phyloP scores from a whole-genome alignment of 2,329 filamentous ascomycete genomes.

The Fusarium concolor region DNA sequence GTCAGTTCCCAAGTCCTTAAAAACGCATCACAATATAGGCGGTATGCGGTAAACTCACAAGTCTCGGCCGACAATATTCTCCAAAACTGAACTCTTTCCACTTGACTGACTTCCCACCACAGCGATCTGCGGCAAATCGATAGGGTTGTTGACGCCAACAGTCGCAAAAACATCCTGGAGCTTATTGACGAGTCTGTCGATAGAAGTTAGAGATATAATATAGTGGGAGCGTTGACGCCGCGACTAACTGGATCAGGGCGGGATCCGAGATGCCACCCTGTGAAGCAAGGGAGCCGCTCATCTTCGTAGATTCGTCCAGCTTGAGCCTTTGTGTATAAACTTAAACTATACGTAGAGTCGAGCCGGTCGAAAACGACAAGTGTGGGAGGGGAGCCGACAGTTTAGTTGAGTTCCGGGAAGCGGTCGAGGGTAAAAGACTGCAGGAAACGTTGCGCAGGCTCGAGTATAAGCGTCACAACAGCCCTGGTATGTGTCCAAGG shows the following conservation, averaged over 20 bases:
- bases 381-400: conserved; percentile 27
- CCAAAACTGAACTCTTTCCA: conserved; percentile 98
- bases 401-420: conserved; percentile 30
- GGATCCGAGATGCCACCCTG: conserved; percentile 74
- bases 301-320: conserved; percentile 39
- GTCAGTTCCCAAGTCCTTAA: conserved; percentile 23
- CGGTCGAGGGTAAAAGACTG: conserved; percentile 39
- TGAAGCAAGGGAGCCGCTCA: conserved; percentile 55
- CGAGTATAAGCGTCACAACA: background rate
- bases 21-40: conserved; percentile 17
- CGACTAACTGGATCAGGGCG: conserved; percentile 70
- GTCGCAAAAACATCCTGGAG: conserved; percentile 99
- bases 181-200: conserved; percentile 88
- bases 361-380: conserved; percentile 25
- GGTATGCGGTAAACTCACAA: conserved; percentile 74
- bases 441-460: conserved; percentile 29
- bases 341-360: conserved; percentile 22
- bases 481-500: background rate
- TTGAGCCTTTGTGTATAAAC: conserved; percentile 10
- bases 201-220: conserved; percentile 38
- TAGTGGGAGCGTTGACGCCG: conserved; percentile 26
- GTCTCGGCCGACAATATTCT: conserved; percentile 98
- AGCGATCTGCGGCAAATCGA: conserved; percentile 97
- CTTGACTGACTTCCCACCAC: conserved; percentile 99
- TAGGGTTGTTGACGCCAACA: conserved; percentile 98